Base-by-base conservation (phyloP, 129 eudicot genomes). In the Ambrosia artemisiifolia region DNA sequence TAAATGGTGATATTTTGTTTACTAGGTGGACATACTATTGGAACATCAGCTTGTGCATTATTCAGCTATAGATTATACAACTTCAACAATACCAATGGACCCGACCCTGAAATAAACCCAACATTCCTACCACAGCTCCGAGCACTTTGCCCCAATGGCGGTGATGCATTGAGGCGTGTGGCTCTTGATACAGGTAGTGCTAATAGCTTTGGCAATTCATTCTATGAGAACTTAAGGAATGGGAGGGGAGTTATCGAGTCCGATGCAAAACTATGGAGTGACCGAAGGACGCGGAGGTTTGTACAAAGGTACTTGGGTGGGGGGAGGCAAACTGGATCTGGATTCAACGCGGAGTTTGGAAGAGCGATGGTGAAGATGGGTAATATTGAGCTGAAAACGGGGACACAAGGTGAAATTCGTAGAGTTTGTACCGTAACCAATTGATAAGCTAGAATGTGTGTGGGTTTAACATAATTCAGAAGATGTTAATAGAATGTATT, bases 291-390 rank as follows among this genome's bases (percentile, higher is more conserved):
- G 0, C 81, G 57, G 13, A 50, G 56, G 5, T 10, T 85, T 0
- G 97, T 90, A 47, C 85, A 81, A 67, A 24, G 88, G 49, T 84
- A 61, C 7, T 50, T 83, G 33, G 91, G 91, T 2, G 42, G 63
- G 0, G 78, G 84, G 44, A 90, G 86, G 4, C 35, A 73, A 76
- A 67, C 46, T 38, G 87, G 86, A 46, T 44, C 42, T 50, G 77
- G 75, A 35, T 85, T 91, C 60, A 53, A 75, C 11, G 71, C 51
- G 0, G 88, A 88, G 69, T 91, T 91, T 65, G 89, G 86, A 24
- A 75, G 67, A 47, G 77, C 97, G n/a, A 85, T 91, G 97, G 84
- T 84, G 40, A 91, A 87, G 75, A 79, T 88, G 91, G 88, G 91
- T 30, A 80, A 80, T 35, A 46, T 77, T 53, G 86, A 68, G 46